Evolutionary conservation across 768 basidiomycete species (phyloP), one percentile per base, ranked within the genome.

Genomic region (Clitopilus hobsonii): DNA sequence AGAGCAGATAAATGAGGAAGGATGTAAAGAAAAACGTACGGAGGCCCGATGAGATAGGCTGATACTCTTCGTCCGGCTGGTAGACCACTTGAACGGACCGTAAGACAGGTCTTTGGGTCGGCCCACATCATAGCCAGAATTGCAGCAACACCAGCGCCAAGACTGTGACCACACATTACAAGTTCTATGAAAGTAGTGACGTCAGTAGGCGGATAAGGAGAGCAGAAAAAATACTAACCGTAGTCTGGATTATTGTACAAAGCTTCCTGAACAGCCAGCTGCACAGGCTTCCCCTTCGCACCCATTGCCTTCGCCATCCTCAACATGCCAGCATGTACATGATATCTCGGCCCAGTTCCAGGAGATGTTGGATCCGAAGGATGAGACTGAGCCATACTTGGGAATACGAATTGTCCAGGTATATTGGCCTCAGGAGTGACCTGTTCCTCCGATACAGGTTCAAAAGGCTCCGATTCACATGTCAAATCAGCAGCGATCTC

Each of bases 81-180:
- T 13, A 92, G 76, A 6, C 89, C 89, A 57, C 88, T 88, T 25
- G 85, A 81, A 45, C 76, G 72, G 30, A 81, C 78, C 0, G 79
- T 94, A 38, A 86, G 73, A 58, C 91, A 91, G 1, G 86, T 92
- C 58, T 72, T 77, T 18, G 89, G 88, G 64, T 91, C 88, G 0
- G 90, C 88, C 91, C 91, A 94, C 81, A 89, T 87, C 90, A 93
- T 69, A 41, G 85, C 89, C 38, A 92, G 73, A 24, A 93, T 72
- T 2, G 82, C 80, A 30, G 88, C 89, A 2, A 93, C 88, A 1
- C 89, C 91, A 22, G 90, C 89, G 16, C 91, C 91, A 2, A 93
- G 79, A 67, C 88, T 89, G 64, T 94, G 91, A 25, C 91, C 91
- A 60, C 86, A 89, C 36, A 94, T 70, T 11, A 91, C 81, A 23